Evolutionary conservation across 148 eudicot genomes (phyloP), one percentile per base, ranked within the genome.

Genomic region (Vaccinium corymbosum): DNA sequence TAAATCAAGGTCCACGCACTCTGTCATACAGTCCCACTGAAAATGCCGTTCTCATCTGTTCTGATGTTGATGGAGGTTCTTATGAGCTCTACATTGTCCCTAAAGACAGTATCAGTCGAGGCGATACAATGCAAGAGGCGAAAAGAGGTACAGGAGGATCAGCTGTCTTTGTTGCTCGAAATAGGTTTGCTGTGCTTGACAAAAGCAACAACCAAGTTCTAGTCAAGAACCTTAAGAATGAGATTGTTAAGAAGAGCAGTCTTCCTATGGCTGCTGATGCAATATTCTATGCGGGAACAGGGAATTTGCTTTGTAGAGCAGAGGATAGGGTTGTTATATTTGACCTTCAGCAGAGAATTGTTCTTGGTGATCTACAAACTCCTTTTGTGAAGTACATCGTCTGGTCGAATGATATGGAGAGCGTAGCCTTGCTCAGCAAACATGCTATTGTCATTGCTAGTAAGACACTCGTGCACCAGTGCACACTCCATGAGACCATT

Each of bases 371-470:
- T 70, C 92, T 95, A 79, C 98, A 90, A 78, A 90, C 93, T 74
- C 85, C 97, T 85, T 95, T 93, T 87, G 91, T 94, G 20, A 92
- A 94, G 90, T 95, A 95, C 84, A 91, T 93, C 81, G 94, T 94
- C 25, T 95, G 98, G 98, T 95, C 98, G 27, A 91, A 89, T 90
- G 98, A 95, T 90, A 93, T 95, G 98, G 98, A 95, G 83, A 92
- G 86, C 87, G 92, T 95, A 85, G 98, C 98, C 75, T 89, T 95
- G 86, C 88, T 95, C 77, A 92, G 98, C 91, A 95, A 95, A 81
- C 98, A 95, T 86, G 91, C 98, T 1, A 92, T 95, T 48, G 90
- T 94, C 51, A 92, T 94, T 78, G 98, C 98, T 86, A 94, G 88
- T 84, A 95, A 93, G 84, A 94, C 86, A 83, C 98, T 95, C 50